These are phyloP conservation scores for Conticribra weissflogii DNA, from an alignment of 108 stramenopile genomes.

Conservation along the genomic window DNA sequence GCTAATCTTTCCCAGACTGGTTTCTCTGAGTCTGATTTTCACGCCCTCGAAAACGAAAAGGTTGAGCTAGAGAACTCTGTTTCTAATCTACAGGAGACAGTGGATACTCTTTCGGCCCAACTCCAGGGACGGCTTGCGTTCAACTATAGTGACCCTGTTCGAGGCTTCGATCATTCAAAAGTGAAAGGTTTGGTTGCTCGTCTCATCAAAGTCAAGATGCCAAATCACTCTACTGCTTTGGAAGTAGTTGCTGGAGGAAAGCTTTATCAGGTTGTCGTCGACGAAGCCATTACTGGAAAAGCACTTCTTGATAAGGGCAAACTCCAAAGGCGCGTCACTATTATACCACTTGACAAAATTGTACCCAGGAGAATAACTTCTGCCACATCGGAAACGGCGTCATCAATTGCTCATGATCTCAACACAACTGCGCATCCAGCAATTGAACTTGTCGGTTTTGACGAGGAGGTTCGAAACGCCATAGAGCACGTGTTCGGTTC, in stretches of 20 bases:
- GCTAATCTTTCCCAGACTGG: slow-evolving; percentile 47
- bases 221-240: slow-evolving; percentile 88
- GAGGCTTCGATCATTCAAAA: slow-evolving; percentile 91
- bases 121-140: slow-evolving; percentile 90
- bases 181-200: slow-evolving; percentile 96
- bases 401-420: slow-evolving; percentile 67
- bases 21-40: slow-evolving; percentile 68
- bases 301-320: slow-evolving; percentile 93
- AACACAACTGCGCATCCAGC: slow-evolving; percentile 86
- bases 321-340: slow-evolving; percentile 92
- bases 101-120: slow-evolving; percentile 83
- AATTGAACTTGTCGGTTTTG: slow-evolving; percentile 95
- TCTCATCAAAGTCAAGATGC: slow-evolving; percentile 83
- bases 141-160: slow-evolving; percentile 90
- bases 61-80: slow-evolving; percentile 63
- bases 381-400: slow-evolving; percentile 55
- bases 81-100: slow-evolving; percentile 54
- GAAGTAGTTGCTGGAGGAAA: slow-evolving; percentile 97
- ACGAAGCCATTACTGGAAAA: slow-evolving; percentile 95
- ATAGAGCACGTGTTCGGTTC: slow-evolving; percentile 97
- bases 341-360: slow-evolving; percentile 98
- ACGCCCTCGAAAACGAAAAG: slow-evolving; percentile 70
- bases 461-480: slow-evolving; percentile 91
- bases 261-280: slow-evolving; percentile 97
- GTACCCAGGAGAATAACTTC: slow-evolving; percentile 57